Evolutionary conservation across 768 basidiomycete genomes (phyloP), one percentile per base, ranked within the genome.

Genomic region (Suillus weaverae): DNA sequence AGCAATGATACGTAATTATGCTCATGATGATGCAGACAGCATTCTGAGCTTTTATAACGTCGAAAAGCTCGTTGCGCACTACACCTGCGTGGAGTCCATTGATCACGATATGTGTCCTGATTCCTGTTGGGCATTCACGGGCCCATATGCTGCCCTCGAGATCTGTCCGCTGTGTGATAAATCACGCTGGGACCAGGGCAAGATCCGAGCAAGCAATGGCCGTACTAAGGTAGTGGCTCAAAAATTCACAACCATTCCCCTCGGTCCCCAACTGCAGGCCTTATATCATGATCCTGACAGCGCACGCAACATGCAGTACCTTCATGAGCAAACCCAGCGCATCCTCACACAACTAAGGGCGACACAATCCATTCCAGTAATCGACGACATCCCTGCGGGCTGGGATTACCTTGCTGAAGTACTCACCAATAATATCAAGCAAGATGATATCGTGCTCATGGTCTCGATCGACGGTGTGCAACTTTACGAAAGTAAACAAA

Each of bases 211-310:
- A 41, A 41, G 39, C 39, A 41, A 41, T 41, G 39, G 39, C 39
- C 14, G 14, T 13, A 41, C 14, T 6, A 41, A 41, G 39, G 14
- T 41, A 16, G 39, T 4, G 14, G 39, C 39, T 41, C 14, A 41
- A 41, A 41, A 14, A 41, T 16, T 41, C 11, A 41, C 14, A 38
- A 82, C 80, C 0, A 74, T 82, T 35, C 79, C 75, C 0, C 60
- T 81, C n/a, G 80, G 80, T 6, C 81, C 81, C 16, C 79, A 81
- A 66, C 51, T 84, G 0, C 81, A 83, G 63, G 81, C 81, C 0
- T 69, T 79, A 9, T 72, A 75, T 30, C 69, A 74, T 0, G 70
- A 67, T 14, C 61, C 44, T 0, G 64, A 70, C 3, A 59, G 72
- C 4, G 73, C 80, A 0, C 53, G 60, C 3, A 61, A 70, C 4